Base-by-base conservation (phyloP, 805 yeast genomes). In the Metschnikowia hibisci region DNA sequence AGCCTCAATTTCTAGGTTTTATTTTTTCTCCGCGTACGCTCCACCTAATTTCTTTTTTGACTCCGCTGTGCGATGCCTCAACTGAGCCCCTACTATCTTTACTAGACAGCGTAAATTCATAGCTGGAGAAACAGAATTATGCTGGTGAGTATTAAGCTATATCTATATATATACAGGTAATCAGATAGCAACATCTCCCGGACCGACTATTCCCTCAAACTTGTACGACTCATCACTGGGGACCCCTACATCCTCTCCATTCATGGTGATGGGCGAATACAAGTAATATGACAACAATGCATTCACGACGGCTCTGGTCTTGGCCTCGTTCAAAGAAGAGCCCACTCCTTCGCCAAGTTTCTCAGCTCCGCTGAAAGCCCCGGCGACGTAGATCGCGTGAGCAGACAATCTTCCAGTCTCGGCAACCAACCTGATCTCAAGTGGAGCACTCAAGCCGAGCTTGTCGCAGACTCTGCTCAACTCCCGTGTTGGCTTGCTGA, bases 291-390 rank as follows among this genome's bases (percentile, higher is more conserved):
- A 80, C 74, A 88, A 82, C 61, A 93, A 78, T 27, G 97, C 90
- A 63, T 85, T 84, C 27, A 89, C 95, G 41, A 89, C 87, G 28
- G 96, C 93, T 64, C 96, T 80, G 32, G 88, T 84, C 66, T 89
- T 87, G 28, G 97, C 96, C 67, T 93, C 98, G 51, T 77, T 79
- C 56, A 93, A 71, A 23, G 95, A 85, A 6, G 95, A 73, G 29
- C 98, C 99, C 59, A 85, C 88, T 32, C 96, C 96, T 65, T 93
- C 97, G 40, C 97, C 96, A 43, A 93, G 72, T 64, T 87, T 82
- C 50, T 80, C 80, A 11, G 74, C 73, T 28, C 96, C 98, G 45
- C 85, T 74, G 63, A 89, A 93, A 1, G 87, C 93, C 39, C 96
- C 98, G 27, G 91, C 95, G 11, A 91, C 84, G 54, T 79, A 93